Percentiles rank a stretch among this genome's conserved stretches.
These are phyloP conservation scores for Diospyros lotus DNA, from an alignment of 148 eudicot genomes.

Conservation along the genomic window DNA sequence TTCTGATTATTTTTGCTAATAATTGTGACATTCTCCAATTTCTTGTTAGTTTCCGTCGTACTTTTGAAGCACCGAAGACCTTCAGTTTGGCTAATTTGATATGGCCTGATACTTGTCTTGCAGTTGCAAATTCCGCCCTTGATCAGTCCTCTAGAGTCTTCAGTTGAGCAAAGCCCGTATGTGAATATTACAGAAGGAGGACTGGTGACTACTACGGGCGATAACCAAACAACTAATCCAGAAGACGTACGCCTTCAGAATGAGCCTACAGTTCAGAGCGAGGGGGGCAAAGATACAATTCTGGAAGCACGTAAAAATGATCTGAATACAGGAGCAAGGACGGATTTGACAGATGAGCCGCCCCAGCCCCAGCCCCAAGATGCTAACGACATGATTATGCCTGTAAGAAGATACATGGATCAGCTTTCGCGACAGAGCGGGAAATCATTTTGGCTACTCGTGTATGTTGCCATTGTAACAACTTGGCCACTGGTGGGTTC, in stretches of 20 bases:
- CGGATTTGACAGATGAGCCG: slow-evolving; percentile 3
- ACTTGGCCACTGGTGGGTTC: slow-evolving; percentile 75
- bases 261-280: slow-evolving; percentile 15
- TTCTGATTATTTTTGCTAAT: slow-evolving; percentile 1
- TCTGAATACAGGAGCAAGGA: slow-evolving; percentile 7
- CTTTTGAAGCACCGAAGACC: not conserved
- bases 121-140: slow-evolving; percentile 32
- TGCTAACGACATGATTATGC: slow-evolving; percentile 14
- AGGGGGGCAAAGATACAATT: slow-evolving; percentile 17
- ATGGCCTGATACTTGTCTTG: slow-evolving; percentile 5
- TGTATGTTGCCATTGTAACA: slow-evolving; percentile 61
- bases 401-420: slow-evolving; percentile 44
- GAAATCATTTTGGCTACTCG: slow-evolving; percentile 74
- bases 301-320: slow-evolving; percentile 9
- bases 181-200: slow-evolving; percentile 56
- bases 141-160: slow-evolving; percentile 36
- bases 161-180: slow-evolving; percentile 68
- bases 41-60: not conserved
- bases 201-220: slow-evolving; percentile 42
- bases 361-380: slow-evolving; percentile 21
- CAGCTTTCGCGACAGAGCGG: slow-evolving; percentile 58
- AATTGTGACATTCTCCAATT: too few species aligned
- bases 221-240: slow-evolving; percentile 28
- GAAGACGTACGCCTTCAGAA: slow-evolving; percentile 1
- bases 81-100: not conserved